Evolutionary conservation across 2,329 filamentous ascomycete genomes (phyloP).

Genomic region (Didymosphaeria variabile): DNA sequence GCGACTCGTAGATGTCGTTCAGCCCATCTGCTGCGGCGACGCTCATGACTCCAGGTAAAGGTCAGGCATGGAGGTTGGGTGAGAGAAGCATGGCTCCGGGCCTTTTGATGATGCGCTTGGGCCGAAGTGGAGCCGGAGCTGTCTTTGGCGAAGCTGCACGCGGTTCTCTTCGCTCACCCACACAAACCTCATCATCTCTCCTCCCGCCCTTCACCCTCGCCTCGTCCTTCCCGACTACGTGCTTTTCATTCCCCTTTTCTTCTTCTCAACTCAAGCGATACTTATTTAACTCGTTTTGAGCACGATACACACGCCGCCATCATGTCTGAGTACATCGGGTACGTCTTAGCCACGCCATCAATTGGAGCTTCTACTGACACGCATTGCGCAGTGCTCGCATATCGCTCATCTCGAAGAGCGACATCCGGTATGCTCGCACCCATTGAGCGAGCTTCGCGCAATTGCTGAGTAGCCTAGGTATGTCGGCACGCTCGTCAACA

Average conservation of each 20-base stretch:
- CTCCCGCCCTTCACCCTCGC: conserved; percentile 18
- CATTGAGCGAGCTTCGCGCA: conserved; percentile 21
- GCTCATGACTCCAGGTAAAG: conserved; percentile 33
- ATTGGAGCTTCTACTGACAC: conserved; percentile 47
- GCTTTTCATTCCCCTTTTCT: conserved; percentile 31
- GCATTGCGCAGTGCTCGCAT: conserved; percentile 77
- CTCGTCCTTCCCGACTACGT: conserved; percentile 22
- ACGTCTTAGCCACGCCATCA: conserved; percentile 50
- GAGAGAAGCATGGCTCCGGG: conserved; percentile 14
- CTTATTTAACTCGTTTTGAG: conserved; percentile 32
- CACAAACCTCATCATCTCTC: conserved; percentile 19
- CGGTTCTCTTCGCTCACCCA: conserved; percentile 20
- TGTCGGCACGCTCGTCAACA: conserved; percentile 94
- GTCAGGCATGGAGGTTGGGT: conserved; percentile 19
- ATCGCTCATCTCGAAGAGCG: conserved; percentile 95
- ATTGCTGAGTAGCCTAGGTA: conserved; percentile 68
- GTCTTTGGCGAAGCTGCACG: conserved; percentile 22
- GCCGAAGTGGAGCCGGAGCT: conserved; percentile 22
- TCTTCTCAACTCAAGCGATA: conserved; percentile 26
- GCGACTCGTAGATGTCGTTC: conserved; percentile 63
- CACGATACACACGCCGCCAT: conserved; percentile 29
- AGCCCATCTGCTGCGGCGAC: conserved; percentile 31
- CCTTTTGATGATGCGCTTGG: conserved; percentile 1
- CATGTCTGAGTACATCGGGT: conserved; percentile 72
- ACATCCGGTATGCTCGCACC: conserved; percentile 78